phyloP scores from a whole-genome alignment of 2,329 filamentous ascomycete genomes.

The Clonostachys byssicola region DNA sequence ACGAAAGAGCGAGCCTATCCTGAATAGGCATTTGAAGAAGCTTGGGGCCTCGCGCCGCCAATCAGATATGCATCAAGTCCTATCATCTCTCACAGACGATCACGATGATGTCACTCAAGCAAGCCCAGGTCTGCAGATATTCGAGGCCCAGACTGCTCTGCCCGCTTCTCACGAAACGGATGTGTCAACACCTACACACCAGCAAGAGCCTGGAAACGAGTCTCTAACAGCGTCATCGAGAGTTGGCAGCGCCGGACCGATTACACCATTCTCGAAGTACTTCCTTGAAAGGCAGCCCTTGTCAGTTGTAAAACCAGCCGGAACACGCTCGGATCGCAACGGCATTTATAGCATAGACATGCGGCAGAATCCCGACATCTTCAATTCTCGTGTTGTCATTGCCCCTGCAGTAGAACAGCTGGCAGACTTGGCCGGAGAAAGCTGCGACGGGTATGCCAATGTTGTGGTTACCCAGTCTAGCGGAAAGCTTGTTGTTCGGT shows the following conservation, averaged over 20 bases:
- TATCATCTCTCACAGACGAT: not conserved
- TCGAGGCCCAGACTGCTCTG: not conserved
- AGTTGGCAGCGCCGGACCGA: not conserved
- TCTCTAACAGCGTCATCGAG: not conserved
- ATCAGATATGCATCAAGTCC: not conserved
- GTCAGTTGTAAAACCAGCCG: constrained; percentile 3
- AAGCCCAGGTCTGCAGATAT: not conserved
- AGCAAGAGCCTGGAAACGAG: not conserved
- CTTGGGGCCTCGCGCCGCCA: constrained; percentile 1
- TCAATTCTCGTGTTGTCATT: constrained; percentile 12
- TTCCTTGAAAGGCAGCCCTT: not conserved
- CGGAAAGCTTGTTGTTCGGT: constrained; percentile 26
- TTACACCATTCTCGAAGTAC: not conserved
- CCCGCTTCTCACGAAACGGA: not conserved
- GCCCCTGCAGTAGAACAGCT: constrained; percentile 13
- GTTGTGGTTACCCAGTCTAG: constrained; percentile 18
- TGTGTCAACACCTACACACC: not conserved
- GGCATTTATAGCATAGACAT: constrained; percentile 25
- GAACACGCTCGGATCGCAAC: constrained; percentile 3
- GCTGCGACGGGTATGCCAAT: constrained; percentile 20
- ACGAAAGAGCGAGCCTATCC: constrained; percentile 26
- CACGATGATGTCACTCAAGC: not conserved
- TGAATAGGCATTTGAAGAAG: constrained; percentile 14
- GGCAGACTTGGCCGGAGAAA: constrained; percentile 15
- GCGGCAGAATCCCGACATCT: constrained; percentile 27